Base-by-base conservation (phyloP, 345 rosid species). In the Psidium friedrichsthalianum region DNA sequence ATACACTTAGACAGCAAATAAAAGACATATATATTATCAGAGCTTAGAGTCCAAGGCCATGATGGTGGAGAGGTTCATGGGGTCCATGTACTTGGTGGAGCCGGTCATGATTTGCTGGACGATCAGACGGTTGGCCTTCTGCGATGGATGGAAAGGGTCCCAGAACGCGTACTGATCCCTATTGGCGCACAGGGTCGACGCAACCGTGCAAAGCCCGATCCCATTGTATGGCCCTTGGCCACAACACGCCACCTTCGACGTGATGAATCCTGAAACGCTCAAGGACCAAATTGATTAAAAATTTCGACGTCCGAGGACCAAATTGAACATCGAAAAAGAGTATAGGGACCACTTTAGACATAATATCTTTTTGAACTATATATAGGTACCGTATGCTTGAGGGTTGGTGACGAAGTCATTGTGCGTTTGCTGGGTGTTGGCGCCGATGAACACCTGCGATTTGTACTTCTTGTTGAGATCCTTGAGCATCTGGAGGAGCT, bases 131-230 rank as follows among this genome's bases (percentile, higher is more conserved):
- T 90, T 92, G 18, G 95, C 98, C 92, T 88, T 94, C 83, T 96
- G 94, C 11, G 98, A 93, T 76, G 98, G 98, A 85, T 94, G 98
- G 89, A 95, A 95, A 16, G 96, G 86, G 85, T 96, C 98, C 98
- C 98, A 96, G 74, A 93, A 96, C 5, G 95, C 94, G 69, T 87
- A 94, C 21, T 83, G 87, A 22, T 90, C 89, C 56, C 98, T 78
- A 83, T 94, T 90, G 4, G 91, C 85, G 87, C 98, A 96, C 82
- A 96, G 89, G 84, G 90, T 92, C 36, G 98, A 96, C 84, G 90
- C 83, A 3, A 21, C 15, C 42, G 98, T 96, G 90, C 98, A 94
- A 8, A 93, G 90, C 27, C 98, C 98, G 15, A 95, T 83, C 53
- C 98, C 98, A 78, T 95, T 96, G 88, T 92, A 87, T 0, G 94